These are phyloP conservation scores for Suillus decipiens DNA, from an alignment of 768 basidiomycete species.

Conservation along the genomic window DNA sequence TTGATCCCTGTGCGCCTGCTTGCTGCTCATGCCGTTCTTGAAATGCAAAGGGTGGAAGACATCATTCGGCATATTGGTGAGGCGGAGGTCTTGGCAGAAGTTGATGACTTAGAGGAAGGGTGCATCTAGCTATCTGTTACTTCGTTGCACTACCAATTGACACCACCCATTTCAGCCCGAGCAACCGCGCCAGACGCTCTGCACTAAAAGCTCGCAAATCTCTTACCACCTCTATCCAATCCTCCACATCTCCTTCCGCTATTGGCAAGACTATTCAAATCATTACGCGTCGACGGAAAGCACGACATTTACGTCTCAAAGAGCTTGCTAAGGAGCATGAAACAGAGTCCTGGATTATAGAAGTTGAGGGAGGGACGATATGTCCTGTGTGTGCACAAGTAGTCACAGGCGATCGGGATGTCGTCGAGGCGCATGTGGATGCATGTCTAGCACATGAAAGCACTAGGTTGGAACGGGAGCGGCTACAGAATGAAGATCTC, in stretches of 20 bases:
- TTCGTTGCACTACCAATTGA: slow-evolving; percentile 34
- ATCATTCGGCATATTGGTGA: slow-evolving; percentile 68
- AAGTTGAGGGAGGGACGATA: slow-evolving; percentile 41
- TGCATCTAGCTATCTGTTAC: slow-evolving; percentile 32
- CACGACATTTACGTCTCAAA: slow-evolving; percentile 64
- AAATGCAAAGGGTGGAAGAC: slow-evolving; percentile 67
- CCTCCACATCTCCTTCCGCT: slow-evolving; percentile 30
- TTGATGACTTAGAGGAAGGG: slow-evolving; percentile 56
- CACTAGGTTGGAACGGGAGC: slow-evolving; percentile 37
- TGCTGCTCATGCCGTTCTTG: slow-evolving; percentile 60
- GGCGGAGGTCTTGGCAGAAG: slow-evolving; percentile 49
- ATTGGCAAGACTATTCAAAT: slow-evolving; percentile 56
- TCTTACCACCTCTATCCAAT: slow-evolving; percentile 30
- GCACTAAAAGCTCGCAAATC: slow-evolving; percentile 46
- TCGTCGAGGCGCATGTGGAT: slow-evolving; percentile 81
- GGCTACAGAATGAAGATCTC: slow-evolving; percentile 31
- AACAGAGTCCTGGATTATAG: slow-evolving; percentile 33
- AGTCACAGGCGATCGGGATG: slow-evolving; percentile 68
- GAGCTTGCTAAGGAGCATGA: slow-evolving; percentile 68
- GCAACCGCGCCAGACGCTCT: slow-evolving; percentile 38
- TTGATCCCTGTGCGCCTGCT: slow-evolving; percentile 73
- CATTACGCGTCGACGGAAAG: slow-evolving; percentile 72
- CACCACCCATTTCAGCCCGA: slow-evolving; percentile 32
- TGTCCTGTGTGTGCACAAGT: slow-evolving; percentile 70
- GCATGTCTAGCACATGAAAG: slow-evolving; percentile 67